phyloP scores from a whole-genome alignment of 2,329 filamentous ascomycete species.

The Hypomyces perniciosus region DNA sequence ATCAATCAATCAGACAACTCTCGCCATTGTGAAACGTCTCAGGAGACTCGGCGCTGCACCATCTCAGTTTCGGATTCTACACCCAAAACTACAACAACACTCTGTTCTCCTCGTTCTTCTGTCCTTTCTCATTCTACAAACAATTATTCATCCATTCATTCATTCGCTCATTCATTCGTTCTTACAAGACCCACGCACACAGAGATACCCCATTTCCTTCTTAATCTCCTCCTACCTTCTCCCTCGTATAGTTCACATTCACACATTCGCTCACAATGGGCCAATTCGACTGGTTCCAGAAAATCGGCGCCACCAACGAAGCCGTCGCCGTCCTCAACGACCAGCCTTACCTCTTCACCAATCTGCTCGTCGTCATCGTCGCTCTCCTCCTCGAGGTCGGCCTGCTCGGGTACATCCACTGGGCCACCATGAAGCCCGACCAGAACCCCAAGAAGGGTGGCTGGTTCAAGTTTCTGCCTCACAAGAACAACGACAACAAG shows the following conservation, averaged over 20 bases:
- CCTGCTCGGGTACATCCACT: constrained; percentile 54
- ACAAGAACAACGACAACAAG: too few species aligned
- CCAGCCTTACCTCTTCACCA: constrained; percentile 53
- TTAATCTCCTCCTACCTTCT: not conserved
- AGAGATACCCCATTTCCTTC: not conserved
- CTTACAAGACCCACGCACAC: not conserved
- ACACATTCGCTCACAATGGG: constrained; percentile 30
- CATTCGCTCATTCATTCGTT: not conserved
- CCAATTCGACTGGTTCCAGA: constrained; percentile 51
- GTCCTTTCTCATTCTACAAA: too few species aligned
- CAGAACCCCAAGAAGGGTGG: constrained; percentile 45
- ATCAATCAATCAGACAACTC: constrained; percentile 1
- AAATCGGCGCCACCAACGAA: constrained; percentile 51
- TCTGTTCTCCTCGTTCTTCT: too few species aligned
- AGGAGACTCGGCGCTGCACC: constrained; percentile 2
- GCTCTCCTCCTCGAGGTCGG: constrained; percentile 39
- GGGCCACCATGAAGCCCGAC: constrained; percentile 54
- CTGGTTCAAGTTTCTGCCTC: too few species aligned
- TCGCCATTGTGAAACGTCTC: constrained; percentile 15
- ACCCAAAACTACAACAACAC: not conserved
- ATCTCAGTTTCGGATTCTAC: constrained; percentile 5
- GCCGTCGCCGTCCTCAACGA: constrained; percentile 56
- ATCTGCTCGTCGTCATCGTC: constrained; percentile 49
- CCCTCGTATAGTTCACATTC: not conserved
- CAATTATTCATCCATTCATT: too few species aligned